Percentiles rank a stretch among this genome's conserved stretches.
These are phyloP conservation scores for Emericellopsis cladophorae DNA, from an alignment of 2,329 filamentous ascomycete genomes.

Conservation along the genomic window DNA sequence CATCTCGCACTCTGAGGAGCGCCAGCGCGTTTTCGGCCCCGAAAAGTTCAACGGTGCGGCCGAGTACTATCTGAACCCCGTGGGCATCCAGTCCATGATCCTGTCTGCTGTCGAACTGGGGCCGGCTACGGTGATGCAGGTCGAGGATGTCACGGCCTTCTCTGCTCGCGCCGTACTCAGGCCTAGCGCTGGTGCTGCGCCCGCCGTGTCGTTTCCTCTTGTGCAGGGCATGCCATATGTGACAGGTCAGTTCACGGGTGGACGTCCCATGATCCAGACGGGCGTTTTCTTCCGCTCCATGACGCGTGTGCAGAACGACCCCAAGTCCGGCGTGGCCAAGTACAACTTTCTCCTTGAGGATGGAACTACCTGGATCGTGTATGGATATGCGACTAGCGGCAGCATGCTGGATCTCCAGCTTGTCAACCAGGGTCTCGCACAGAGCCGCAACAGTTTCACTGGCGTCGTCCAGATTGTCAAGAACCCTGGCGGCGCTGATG, in stretches of 20 bases:
- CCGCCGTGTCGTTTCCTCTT: slow-evolving; percentile 63
- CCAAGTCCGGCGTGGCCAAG: slow-evolving; percentile 57
- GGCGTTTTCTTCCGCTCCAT: slow-evolving; percentile 63
- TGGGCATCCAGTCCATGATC: slow-evolving; percentile 70
- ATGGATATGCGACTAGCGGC: slow-evolving; percentile 50
- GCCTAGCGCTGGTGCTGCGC: slow-evolving; percentile 32
- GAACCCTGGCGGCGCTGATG: slow-evolving; percentile 49
- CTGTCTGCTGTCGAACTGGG: slow-evolving; percentile 68
- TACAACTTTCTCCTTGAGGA: slow-evolving; percentile 65
- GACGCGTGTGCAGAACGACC: slow-evolving; percentile 37
- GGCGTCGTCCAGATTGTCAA: slow-evolving; percentile 79
- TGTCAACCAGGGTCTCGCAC: slow-evolving; percentile 50
- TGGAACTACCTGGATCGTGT: slow-evolving; percentile 68
- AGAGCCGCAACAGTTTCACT: slow-evolving; percentile 54
- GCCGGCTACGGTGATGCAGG: slow-evolving; percentile 41
- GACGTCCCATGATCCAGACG: slow-evolving; percentile 61
- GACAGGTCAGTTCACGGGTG: slow-evolving; percentile 63
- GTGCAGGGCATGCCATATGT: slow-evolving; percentile 86
- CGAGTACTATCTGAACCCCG: slow-evolving; percentile 66
- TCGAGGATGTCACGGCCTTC: slow-evolving; percentile 39
- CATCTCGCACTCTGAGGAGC: slow-evolving; percentile 59
- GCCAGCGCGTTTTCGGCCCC: slow-evolving; percentile 55
- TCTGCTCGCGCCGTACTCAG: slow-evolving; percentile 57
- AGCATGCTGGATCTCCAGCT: slow-evolving; percentile 55
- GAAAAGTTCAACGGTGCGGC: slow-evolving; percentile 42